These are phyloP conservation scores for Pseudogymnoascus destructans DNA, from an alignment of 2,329 filamentous ascomycete species.

Conservation along the genomic window DNA sequence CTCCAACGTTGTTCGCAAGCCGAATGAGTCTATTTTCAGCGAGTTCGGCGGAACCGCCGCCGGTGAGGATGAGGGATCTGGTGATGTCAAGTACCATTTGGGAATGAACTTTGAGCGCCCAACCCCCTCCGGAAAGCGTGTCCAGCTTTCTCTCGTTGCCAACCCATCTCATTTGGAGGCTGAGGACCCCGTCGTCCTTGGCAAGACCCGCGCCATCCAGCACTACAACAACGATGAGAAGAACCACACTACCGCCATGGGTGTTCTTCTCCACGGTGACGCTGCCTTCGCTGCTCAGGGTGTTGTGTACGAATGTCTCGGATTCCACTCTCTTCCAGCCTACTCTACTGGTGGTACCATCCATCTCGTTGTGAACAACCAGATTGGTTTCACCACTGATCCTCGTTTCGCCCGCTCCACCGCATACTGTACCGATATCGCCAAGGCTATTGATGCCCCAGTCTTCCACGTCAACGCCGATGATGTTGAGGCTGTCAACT, in stretches of 20 bases:
- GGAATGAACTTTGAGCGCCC: constrained; percentile 99
- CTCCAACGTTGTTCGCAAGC: constrained; percentile 96
- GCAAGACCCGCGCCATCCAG: constrained; percentile 94
- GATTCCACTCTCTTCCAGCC: constrained; percentile 87
- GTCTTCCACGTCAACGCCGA: constrained; percentile 99
- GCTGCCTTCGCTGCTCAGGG: constrained; percentile 94
- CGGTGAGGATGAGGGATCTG: constrained; percentile 87
- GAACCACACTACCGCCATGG: constrained; percentile 81
- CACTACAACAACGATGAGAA: constrained; percentile 98
- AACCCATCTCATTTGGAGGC: constrained; percentile 98
- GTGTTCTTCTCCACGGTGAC: constrained; percentile 90
- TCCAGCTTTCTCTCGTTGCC: constrained; percentile 96
- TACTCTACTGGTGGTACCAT: constrained; percentile 97
- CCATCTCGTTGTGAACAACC: constrained; percentile 97
- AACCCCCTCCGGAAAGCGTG: constrained; percentile 94
- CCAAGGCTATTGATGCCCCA: constrained; percentile 95
- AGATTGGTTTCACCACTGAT: constrained; percentile 99
- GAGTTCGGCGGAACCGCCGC: constrained; percentile 85
- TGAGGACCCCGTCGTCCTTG: constrained; percentile 92
- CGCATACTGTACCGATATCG: constrained; percentile 97
- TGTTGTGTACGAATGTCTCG: constrained; percentile 96
- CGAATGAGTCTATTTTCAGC: constrained; percentile 98
- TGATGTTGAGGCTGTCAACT: constrained; percentile 96
- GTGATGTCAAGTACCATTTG: constrained; percentile 98
- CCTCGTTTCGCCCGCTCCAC: constrained; percentile 95